These are phyloP conservation scores for Globisporangium cystogenes DNA, from an alignment of 352 stramenopile genomes.

Conservation along the genomic window DNA sequence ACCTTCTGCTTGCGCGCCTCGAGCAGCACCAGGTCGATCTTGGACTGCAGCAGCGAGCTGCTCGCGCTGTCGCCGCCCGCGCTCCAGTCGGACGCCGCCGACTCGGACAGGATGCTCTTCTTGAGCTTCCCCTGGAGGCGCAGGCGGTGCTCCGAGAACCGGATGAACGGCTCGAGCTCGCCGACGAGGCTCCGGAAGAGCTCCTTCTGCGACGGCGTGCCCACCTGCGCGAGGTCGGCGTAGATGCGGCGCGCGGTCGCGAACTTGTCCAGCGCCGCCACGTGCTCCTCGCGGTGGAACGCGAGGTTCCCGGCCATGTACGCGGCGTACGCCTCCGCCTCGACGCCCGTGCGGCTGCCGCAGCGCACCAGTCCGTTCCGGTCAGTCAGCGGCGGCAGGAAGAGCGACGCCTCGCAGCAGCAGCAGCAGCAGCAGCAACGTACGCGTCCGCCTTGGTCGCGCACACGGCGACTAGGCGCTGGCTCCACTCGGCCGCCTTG, in stretches of 20 bases:
- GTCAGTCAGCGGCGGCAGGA: too few relatives aligned
- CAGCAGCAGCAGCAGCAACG: slow-evolving; percentile 11
- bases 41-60: slow-evolving; percentile 73
- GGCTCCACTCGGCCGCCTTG: slow-evolving; percentile 87
- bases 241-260: slow-evolving; percentile 79
- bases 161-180: slow-evolving; percentile 80
- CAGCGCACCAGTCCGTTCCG: background rate
- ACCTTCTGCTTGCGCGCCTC: slow-evolving; percentile 83
- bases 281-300: slow-evolving; percentile 86
- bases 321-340: slow-evolving; percentile 84
- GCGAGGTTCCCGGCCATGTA: slow-evolving; percentile 87
- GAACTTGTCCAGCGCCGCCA: slow-evolving; percentile 77
- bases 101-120: slow-evolving; percentile 19
- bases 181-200: slow-evolving; percentile 63
- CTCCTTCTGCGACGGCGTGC: slow-evolving; percentile 77
- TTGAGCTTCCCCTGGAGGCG: slow-evolving; percentile 48
- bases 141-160: slow-evolving; percentile 80
- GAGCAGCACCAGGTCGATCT: slow-evolving; percentile 81
- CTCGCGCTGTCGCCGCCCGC: slow-evolving; percentile 58
- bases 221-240: slow-evolving; percentile 73
- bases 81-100: slow-evolving; percentile 45
- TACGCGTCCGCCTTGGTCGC: slow-evolving; percentile 71
- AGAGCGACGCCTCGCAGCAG: too few relatives aligned
- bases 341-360: slow-evolving; percentile 71
- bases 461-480: slow-evolving; percentile 74